Base-by-base conservation (phyloP, 164 flowering plant species). In the Umbilicus rupestris region DNA sequence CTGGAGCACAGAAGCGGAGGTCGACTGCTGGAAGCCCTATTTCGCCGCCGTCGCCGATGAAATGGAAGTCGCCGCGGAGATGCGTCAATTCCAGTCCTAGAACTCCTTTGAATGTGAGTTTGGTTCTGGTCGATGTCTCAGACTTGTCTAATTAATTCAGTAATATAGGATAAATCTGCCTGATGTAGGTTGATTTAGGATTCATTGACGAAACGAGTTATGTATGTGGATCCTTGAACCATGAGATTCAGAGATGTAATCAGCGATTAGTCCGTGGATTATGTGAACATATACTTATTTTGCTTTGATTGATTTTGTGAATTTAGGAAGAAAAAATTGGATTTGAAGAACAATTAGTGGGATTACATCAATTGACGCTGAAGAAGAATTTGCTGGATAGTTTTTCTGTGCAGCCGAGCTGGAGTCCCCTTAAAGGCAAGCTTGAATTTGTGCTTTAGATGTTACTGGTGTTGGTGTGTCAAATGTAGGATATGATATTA, bases 391-490 rank as follows among this genome's bases (percentile, higher is more conserved):
- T 80, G 44, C 65, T 76, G 0, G 80, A 81, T 45, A 49, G 44
- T 30, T 76, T 78, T 45, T 22, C 60, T 14, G 77, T 68, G 1
- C 84, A 76, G 64, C 69, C 79, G 0, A 76, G 73, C 24, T 87
- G 92, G 95, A 79, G 90, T 72, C 92, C 89, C 12, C 33, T 33
- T 7, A 77, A 68, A 81, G 96, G 93, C 63, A 73, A 76, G 74
- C 24, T 35, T 26, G 5, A 39, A 45, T 44, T 66, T 10, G 4
- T 31, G 30, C 39, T 65, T 26, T 49, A 41, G 31, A 66, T 26
- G 7, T 26, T 55, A 24, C n/a, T 35, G 31, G 28, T 50, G 7
- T 62, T 42, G 7, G 37, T 35, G 37, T 22, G 7, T 39, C 24
- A 12, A 11, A 14, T 16, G 7, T 35, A 31, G 33, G 3, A 20